These are phyloP conservation scores for Rostrohypoxylon terebratum DNA, from an alignment of 495 filamentous ascomycete genomes.

Conservation along the genomic window DNA sequence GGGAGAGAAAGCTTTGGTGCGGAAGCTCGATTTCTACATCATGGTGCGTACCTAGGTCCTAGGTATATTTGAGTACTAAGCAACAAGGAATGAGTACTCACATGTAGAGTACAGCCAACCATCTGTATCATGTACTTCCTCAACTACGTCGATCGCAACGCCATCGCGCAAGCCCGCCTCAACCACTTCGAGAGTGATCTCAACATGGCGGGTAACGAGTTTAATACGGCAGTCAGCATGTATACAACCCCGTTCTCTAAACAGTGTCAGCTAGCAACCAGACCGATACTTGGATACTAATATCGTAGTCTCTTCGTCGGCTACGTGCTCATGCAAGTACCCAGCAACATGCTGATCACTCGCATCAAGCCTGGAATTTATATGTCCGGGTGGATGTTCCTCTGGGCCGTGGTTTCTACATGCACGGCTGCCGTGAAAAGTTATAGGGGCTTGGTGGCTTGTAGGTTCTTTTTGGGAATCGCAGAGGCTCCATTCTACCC, in stretches of 20 bases:
- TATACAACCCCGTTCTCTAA: neutral
- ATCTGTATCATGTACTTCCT: conserved; percentile 65
- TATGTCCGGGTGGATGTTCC: conserved; percentile 49
- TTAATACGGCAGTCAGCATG: conserved; percentile 62
- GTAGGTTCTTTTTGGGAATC: conserved; percentile 43
- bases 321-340: conserved; percentile 57
- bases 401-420: conserved; percentile 63
- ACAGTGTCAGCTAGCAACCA: neutral
- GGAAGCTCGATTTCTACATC: conserved; percentile 62
- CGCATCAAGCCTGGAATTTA: conserved; percentile 54
- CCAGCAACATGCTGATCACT: conserved; percentile 56
- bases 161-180: conserved; percentile 57
- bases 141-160: conserved; percentile 64
- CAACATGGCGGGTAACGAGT: conserved; percentile 60
- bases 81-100: neutral
- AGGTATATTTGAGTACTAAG: neutral
- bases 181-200: conserved; percentile 62
- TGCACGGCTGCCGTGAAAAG: conserved; percentile 58
- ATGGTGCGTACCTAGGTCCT: conserved; percentile 49
- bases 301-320: conserved; percentile 58
- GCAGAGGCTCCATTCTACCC: conserved; percentile 57
- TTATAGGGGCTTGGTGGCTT: conserved; percentile 46
- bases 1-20: conserved; percentile 58
- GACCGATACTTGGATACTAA: neutral
- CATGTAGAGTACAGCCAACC: conserved; percentile 47